Evolutionary conservation across 2,329 filamentous ascomycete species (phyloP).

Genomic region (Colletotrichum sp.): DNA sequence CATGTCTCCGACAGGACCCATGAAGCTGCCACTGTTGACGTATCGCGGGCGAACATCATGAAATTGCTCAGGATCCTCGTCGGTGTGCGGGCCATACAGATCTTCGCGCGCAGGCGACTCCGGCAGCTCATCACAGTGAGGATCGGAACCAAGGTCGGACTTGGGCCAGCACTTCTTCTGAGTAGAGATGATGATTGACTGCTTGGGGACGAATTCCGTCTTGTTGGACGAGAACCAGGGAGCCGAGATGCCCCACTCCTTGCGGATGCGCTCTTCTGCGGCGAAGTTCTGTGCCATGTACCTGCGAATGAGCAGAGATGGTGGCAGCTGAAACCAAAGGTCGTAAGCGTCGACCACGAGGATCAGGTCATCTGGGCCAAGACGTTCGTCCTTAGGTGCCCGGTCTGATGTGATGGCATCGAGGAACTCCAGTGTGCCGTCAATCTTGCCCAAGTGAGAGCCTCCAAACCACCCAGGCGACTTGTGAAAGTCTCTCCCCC

Average conservation of each 20-base stretch:
- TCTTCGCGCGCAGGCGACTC: slow-evolving; percentile 25
- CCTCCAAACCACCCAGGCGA: slow-evolving; percentile 24
- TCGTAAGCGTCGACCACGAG: slow-evolving; percentile 43
- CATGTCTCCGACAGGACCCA: slow-evolving; percentile 33
- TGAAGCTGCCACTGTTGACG: slow-evolving; percentile 34
- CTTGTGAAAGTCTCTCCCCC: slow-evolving; percentile 25
- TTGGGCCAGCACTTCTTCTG: slow-evolving; percentile 29
- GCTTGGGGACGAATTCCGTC: slow-evolving; percentile 26
- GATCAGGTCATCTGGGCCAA: slow-evolving; percentile 33
- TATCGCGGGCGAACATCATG: slow-evolving; percentile 30
- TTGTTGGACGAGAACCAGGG: not conserved
- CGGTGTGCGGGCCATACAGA: slow-evolving; percentile 27
- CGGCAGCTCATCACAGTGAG: slow-evolving; percentile 29
- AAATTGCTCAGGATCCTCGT: slow-evolving; percentile 14
- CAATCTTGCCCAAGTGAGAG: slow-evolving; percentile 32
- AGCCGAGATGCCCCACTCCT: slow-evolving; percentile 25
- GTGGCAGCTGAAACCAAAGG: slow-evolving; percentile 44
- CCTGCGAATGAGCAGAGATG: slow-evolving; percentile 37
- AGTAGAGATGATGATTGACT: slow-evolving; percentile 27
- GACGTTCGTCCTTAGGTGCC: slow-evolving; percentile 9
- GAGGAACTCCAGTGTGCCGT: slow-evolving; percentile 29
- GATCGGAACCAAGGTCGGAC: slow-evolving; percentile 19
- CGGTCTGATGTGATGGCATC: slow-evolving; percentile 20
- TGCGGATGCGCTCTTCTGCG: slow-evolving; percentile 32
- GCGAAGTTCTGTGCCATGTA: slow-evolving; percentile 38